Percentiles rank a stretch among this genome's conserved stretches.
Evolutionary conservation across 345 rosid species (phyloP).

Genomic region (Boechera divaricarpa): DNA sequence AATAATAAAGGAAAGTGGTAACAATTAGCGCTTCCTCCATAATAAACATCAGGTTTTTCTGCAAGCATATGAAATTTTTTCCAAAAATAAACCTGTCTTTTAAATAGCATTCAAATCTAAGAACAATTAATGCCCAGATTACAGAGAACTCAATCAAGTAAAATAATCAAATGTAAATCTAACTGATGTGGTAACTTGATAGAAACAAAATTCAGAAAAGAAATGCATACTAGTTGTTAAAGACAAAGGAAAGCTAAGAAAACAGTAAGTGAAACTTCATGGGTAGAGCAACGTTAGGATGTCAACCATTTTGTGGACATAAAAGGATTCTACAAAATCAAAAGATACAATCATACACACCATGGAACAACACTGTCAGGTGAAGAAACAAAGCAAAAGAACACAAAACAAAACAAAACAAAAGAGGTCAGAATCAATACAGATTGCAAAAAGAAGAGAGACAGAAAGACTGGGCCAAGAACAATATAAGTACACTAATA

Average conservation of each 20-base stretch:
- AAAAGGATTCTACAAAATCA: conserved; percentile 2
- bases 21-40: too few species aligned
- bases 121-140: background rate
- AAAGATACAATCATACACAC: conserved; percentile 36
- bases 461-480: conserved; percentile 19
- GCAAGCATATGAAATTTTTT: background rate
- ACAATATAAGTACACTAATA: conserved; percentile 15
- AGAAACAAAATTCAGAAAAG: background rate
- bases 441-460: conserved; percentile 8
- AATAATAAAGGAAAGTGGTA: background rate
- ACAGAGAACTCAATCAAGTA: background rate
- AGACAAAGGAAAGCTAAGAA: conserved; percentile 11
- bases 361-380: conserved; percentile 45
- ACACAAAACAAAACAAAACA: conserved; percentile 4
- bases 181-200: background rate
- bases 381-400: conserved; percentile 41
- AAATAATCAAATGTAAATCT: background rate
- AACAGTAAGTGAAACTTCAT: background rate
- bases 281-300: conserved; percentile 2
- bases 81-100: background rate
- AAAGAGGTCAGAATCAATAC: conserved; percentile 22
- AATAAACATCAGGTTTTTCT: too few species aligned
- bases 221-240: background rate
- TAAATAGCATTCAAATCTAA: background rate
- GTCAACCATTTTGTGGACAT: background rate